phyloP scores from a whole-genome alignment of 805 yeast genomes.

The Saccharomyces paradoxus region DNA sequence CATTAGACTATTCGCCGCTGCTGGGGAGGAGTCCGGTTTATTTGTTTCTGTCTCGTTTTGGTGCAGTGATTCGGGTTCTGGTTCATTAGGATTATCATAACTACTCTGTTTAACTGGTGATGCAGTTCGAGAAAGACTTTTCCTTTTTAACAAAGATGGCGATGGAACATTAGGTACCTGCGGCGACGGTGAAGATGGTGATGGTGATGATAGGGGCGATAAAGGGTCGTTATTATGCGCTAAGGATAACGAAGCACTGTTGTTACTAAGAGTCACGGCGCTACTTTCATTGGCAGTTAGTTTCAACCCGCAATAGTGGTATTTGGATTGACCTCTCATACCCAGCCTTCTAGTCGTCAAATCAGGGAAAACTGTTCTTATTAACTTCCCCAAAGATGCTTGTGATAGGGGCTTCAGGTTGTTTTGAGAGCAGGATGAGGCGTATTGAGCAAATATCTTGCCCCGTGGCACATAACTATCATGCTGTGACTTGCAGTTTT shows the following conservation, averaged over 20 bases:
- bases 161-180: neutral
- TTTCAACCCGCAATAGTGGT: conserved; percentile 76
- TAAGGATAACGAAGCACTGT: neutral
- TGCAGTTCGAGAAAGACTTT: neutral
- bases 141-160: neutral
- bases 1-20: neutral
- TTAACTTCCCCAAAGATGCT: conserved; percentile 72
- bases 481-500: conserved; percentile 45
- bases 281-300: conserved; percentile 16
- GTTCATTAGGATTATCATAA: neutral
- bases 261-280: neutral
- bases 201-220: neutral
- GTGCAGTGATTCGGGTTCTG: neutral
- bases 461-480: conserved; percentile 57
- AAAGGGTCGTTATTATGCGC: neutral
- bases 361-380: conserved; percentile 54
- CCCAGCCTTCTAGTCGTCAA: conserved; percentile 74
- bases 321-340: conserved; percentile 71
- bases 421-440: conserved; percentile 45
- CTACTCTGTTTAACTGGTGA: neutral
- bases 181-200: neutral
- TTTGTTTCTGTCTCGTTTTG: neutral
- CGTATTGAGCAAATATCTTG: conserved; percentile 60
- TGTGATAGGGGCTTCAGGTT: conserved; percentile 57
- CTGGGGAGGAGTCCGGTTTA: neutral